Percentiles rank a stretch among this genome's conserved stretches.
phyloP scores from a whole-genome alignment of 805 yeast species.

The Torulaspora maleeae region DNA sequence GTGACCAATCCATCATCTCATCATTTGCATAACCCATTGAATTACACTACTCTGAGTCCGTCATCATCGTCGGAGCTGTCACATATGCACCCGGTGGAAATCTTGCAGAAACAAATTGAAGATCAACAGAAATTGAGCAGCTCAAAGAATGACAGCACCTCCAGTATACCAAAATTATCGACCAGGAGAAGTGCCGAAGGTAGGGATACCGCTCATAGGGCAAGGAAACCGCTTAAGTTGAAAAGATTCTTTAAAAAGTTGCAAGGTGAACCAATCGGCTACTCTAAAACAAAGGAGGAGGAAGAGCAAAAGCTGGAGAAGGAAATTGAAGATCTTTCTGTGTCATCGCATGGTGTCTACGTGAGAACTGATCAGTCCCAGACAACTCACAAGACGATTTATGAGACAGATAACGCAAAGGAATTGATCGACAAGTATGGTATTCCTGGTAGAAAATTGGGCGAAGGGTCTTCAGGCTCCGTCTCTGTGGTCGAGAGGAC shows the following conservation, averaged over 20 bases:
- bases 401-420: conserved; percentile 39
- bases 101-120: conserved; percentile 27
- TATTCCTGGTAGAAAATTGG: conserved; percentile 65
- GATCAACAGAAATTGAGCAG: conserved; percentile 16
- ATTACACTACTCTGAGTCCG: conserved; percentile 9
- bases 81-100: conserved; percentile 30
- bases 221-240: conserved; percentile 33
- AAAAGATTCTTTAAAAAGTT: conserved; percentile 51
- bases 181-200: conserved; percentile 2
- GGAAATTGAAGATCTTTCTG: not conserved
- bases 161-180: conserved; percentile 10
- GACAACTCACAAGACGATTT: conserved; percentile 32
- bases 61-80: conserved; percentile 17
- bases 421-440: conserved; percentile 62
- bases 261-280: conserved; percentile 14
- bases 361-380: conserved; percentile 13
- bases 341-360: conserved; percentile 9
- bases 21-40: conserved; percentile 18
- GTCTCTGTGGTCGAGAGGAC: conserved; percentile 70
- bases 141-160: conserved; percentile 4
- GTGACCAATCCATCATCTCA: conserved; percentile 12
- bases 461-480: conserved; percentile 94
- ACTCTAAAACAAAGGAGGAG: conserved; percentile 1
- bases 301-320: conserved; percentile 1
- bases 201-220: conserved; percentile 3